Base-by-base conservation (phyloP, 176 grass and related monocot species). In the Thinopyrum elongatum region DNA sequence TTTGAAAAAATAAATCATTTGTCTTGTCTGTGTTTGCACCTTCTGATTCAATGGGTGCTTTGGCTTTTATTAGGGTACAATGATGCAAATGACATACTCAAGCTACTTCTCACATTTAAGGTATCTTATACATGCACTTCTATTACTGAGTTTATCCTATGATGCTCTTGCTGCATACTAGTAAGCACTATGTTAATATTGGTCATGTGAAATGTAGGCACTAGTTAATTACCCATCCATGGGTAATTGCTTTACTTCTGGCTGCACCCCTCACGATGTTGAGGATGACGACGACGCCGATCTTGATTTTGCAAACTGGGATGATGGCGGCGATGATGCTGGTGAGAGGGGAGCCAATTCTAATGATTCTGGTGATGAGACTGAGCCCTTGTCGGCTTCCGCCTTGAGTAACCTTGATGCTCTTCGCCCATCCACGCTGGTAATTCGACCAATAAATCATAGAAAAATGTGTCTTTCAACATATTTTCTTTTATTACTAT, bases 101-200 rank as follows among this genome's bases (percentile, higher is more conserved):
- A 95, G n/a, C 80, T 89, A 65, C 85, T 95, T 31, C 87, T 97
- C 22, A 85, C 89, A 27, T 90, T 93, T 74, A 10, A 82, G 78
- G 95, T 95, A 61, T 10, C 65, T 68, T 3, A 8, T 39, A 39
- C n/a, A 10, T 64, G 35, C 65, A 19, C 25, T 57, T 87, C 39
- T 17, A 21, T 82, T 23, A 79, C 36, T 61, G 8, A 64, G 30
- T 47, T 89, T 39, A 71, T 35, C 70, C 7, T 23, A 3, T 84
- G 58, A 46, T 82, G 11, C 7, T 70, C 7, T 82, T 76, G 21
- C 55, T 80, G 22, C 62, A 55, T 47, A 21, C 27, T 25, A 11
- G 6, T 26, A 73, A 73, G 13, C 60, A n/a, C 73, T 7, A 65
- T 73, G 57, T 70, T 79, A 80, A 57, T 27, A 75, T 15, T 71